Conservation (phyloP, 1,139 yeast species). For the Pneumocystis murina region DNA sequence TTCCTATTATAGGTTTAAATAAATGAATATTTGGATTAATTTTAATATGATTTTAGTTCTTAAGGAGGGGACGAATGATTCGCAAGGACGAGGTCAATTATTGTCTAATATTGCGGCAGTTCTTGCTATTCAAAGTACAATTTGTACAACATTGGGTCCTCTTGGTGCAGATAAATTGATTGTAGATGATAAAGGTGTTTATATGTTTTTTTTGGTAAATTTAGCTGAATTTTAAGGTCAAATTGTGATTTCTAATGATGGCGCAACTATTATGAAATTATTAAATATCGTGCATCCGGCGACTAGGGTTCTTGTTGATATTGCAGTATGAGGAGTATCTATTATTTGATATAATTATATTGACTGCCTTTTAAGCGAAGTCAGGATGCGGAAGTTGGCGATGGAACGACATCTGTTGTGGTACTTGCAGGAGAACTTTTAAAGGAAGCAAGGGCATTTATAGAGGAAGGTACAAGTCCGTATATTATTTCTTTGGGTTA, state of each 20-base stretch:
- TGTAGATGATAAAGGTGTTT: slow-evolving; percentile 9
- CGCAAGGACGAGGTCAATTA: slow-evolving; percentile 93
- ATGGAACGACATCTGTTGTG: slow-evolving; percentile 94
- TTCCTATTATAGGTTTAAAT: slow-evolving; percentile 12
- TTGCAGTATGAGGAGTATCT: slow-evolving; percentile 30
- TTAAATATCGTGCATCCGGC: slow-evolving; percentile 97
- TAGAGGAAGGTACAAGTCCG: slow-evolving; percentile 91
- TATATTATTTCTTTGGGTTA: slow-evolving; percentile 80
- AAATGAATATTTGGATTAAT: background rate
- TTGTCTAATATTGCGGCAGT: slow-evolving; percentile 93
- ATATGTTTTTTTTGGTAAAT: slow-evolving; percentile 34
- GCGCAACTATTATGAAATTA: slow-evolving; percentile 77
- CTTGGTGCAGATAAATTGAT: slow-evolving; percentile 66
- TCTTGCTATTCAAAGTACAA: slow-evolving; percentile 87
- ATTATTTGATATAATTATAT: background rate
- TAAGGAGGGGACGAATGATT: slow-evolving; percentile 92
- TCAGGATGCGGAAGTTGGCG: slow-evolving; percentile 98
- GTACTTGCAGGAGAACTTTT: slow-evolving; percentile 86
- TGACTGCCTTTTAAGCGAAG: slow-evolving; percentile 33
- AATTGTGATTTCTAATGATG: slow-evolving; percentile 93
- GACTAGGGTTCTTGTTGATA: slow-evolving; percentile 86
- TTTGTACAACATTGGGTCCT: slow-evolving; percentile 91
- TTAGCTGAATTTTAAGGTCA: slow-evolving; percentile 39
- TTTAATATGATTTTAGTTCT: slow-evolving; percentile 57
- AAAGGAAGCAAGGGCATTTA: slow-evolving; percentile 75